phyloP scores from a whole-genome alignment of 2,329 filamentous ascomycete species.

The Zelopaecilomyces penicillatus region DNA sequence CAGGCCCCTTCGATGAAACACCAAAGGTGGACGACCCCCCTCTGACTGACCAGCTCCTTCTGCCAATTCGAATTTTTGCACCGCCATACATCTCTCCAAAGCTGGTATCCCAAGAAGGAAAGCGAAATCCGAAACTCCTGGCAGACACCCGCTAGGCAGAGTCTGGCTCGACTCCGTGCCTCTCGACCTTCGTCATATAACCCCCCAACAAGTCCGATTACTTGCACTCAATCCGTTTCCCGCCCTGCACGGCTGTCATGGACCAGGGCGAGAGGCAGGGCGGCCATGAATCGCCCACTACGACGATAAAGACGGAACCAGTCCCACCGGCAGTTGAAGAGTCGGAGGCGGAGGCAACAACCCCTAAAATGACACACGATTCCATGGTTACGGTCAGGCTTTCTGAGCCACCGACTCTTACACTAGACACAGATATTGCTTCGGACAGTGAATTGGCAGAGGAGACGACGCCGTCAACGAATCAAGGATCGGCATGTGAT shows the following conservation, averaged over 20 bases:
- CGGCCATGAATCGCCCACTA: slow-evolving; percentile 20
- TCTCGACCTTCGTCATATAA: slow-evolving; percentile 17
- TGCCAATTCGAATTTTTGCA: neutral
- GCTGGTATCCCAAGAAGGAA: slow-evolving; percentile 4
- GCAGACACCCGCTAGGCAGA: slow-evolving; percentile 3
- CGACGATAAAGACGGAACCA: slow-evolving; percentile 11
- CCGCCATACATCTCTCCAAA: slow-evolving; percentile 3
- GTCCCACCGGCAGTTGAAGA: slow-evolving; percentile 14
- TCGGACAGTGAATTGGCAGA: slow-evolving; percentile 5
- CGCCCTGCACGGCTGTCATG: slow-evolving; percentile 18
- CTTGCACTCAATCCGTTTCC: too few relatives aligned
- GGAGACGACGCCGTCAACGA: slow-evolving; percentile 2
- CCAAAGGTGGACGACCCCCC: slow-evolving; percentile 10
- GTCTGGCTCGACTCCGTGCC: slow-evolving; percentile 8
- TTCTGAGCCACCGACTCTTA: slow-evolving; percentile 51
- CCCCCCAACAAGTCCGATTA: slow-evolving; percentile 15
- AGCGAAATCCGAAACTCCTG: neutral
- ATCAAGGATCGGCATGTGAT: slow-evolving; percentile 4
- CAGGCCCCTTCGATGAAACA: slow-evolving; percentile 18
- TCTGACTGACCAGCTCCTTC: slow-evolving; percentile 10
- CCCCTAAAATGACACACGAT: slow-evolving; percentile 44
- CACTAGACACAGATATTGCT: slow-evolving; percentile 38
- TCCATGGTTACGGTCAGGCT: slow-evolving; percentile 72
- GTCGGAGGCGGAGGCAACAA: slow-evolving; percentile 18
- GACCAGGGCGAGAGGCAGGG: slow-evolving; percentile 17